phyloP scores from a whole-genome alignment of 768 basidiomycete genomes.

The Lactifluus piperatus region DNA sequence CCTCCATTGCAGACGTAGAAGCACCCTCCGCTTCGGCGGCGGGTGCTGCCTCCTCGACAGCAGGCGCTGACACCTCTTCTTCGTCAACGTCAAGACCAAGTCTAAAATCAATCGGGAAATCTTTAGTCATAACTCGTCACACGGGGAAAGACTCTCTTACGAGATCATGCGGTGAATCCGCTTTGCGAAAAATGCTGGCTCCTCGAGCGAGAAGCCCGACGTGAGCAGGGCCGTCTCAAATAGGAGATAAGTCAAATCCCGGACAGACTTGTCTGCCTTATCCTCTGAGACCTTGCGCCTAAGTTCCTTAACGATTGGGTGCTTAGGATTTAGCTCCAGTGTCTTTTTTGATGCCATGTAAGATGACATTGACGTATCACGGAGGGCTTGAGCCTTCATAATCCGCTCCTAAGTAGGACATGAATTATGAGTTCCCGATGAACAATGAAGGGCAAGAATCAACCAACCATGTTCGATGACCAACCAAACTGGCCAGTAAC shows the following conservation, averaged over 20 bases:
- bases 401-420: constrained; percentile 63
- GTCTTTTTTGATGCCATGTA: constrained; percentile 99
- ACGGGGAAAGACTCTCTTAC: constrained; percentile 29
- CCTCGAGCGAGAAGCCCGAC: constrained; percentile 92
- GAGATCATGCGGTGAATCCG: constrained; percentile 98
- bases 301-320: constrained; percentile 93
- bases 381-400: constrained; percentile 98
- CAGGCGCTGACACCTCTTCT: constrained; percentile 45
- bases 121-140: not conserved
- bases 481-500: constrained; percentile 99
- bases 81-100: constrained; percentile 70
- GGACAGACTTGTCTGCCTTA: constrained; percentile 97
- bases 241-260: constrained; percentile 90
- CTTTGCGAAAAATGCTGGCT: constrained; percentile 90
- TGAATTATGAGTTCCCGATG: not conserved
- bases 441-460: not conserved
- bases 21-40: constrained; percentile 49
- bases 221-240: constrained; percentile 97
- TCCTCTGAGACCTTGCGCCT: constrained; percentile 94
- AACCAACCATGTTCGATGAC: constrained; percentile 93
- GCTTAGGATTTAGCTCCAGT: constrained; percentile 86
- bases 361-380: constrained; percentile 95
- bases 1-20: constrained; percentile 88
- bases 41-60: constrained; percentile 41
- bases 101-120: constrained; percentile 26